Percentiles rank a stretch among this genome's conserved stretches.
phyloP scores from a whole-genome alignment of 441 rosid species.

The Daphne laureola region DNA sequence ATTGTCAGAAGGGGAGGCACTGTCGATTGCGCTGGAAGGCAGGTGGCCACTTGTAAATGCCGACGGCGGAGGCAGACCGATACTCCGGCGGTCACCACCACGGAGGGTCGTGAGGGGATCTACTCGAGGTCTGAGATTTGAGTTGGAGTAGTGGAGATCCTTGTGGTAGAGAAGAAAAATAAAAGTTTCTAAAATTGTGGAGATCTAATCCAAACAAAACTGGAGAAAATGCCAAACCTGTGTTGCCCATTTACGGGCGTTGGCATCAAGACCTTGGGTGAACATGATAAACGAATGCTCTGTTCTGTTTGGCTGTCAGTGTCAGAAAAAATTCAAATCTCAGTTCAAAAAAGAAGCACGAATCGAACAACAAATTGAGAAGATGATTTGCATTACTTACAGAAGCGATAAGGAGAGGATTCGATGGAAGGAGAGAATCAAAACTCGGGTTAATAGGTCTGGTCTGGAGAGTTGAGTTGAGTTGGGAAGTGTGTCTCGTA shows the following conservation, averaged over 20 bases:
- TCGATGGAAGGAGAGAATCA: not conserved
- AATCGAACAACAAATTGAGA: not conserved
- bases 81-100: conserved; percentile 23
- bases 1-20: conserved; percentile 57
- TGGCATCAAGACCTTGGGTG: conserved; percentile 53
- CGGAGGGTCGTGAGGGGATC: conserved; percentile 30
- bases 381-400: conserved; percentile 13
- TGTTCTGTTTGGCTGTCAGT: conserved; percentile 4
- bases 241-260: conserved; percentile 49
- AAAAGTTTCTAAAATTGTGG: not conserved
- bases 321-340: conserved; percentile 7
- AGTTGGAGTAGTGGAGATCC: conserved; percentile 27
- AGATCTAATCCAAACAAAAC: not conserved
- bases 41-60: conserved; percentile 62
- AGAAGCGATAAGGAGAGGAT: conserved; percentile 7
- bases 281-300: conserved; percentile 27
- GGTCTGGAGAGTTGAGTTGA: not conserved
- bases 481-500: conserved; percentile 1
- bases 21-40: conserved; percentile 44
- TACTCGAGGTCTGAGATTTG: conserved; percentile 32
- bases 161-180: conserved; percentile 25
- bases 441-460: too few relatives aligned
- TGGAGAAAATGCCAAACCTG: conserved; percentile 29
- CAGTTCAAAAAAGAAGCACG: not conserved
- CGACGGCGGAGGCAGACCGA: conserved; percentile 51